Evolutionary conservation across 2,329 filamentous ascomycete genomes (phyloP).

Genomic region (Rutstroemia sp.): DNA sequence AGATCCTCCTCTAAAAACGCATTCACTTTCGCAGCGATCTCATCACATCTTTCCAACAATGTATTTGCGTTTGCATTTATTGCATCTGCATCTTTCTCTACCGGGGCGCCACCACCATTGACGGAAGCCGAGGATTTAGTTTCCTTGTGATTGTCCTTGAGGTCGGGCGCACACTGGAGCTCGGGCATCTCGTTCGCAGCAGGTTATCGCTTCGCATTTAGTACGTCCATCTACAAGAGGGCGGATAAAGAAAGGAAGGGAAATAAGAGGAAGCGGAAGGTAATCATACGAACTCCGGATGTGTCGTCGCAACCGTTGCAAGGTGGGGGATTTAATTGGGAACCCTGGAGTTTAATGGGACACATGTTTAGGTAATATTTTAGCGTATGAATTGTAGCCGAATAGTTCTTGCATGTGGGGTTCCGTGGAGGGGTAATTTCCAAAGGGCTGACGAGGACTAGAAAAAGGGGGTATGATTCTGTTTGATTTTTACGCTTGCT

Average conservation of each 20-base stretch:
- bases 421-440: constrained; percentile 6
- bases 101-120: too few relatives aligned
- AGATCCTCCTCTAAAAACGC: constrained; percentile 24
- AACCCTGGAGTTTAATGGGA: not conserved
- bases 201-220: not conserved
- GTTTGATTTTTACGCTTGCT: not conserved
- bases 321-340: not conserved
- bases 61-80: not conserved
- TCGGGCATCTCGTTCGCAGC: not conserved
- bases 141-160: not conserved
- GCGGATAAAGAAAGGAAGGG: not conserved
- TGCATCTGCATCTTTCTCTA: not conserved
- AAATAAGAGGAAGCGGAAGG: not conserved
- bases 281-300: not conserved
- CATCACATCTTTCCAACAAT: constrained; percentile 16
- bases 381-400: too few relatives aligned
- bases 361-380: too few relatives aligned
- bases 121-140: not conserved
- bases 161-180: not conserved
- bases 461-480: constrained; percentile 1
- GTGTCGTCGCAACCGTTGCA: not conserved
- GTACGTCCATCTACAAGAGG: not conserved
- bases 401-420: not conserved
- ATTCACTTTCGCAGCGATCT: constrained; percentile 22
- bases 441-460: not conserved